Evolutionary conservation across 495 filamentous ascomycete genomes (phyloP).

Genomic region (Tuber magnatum): DNA sequence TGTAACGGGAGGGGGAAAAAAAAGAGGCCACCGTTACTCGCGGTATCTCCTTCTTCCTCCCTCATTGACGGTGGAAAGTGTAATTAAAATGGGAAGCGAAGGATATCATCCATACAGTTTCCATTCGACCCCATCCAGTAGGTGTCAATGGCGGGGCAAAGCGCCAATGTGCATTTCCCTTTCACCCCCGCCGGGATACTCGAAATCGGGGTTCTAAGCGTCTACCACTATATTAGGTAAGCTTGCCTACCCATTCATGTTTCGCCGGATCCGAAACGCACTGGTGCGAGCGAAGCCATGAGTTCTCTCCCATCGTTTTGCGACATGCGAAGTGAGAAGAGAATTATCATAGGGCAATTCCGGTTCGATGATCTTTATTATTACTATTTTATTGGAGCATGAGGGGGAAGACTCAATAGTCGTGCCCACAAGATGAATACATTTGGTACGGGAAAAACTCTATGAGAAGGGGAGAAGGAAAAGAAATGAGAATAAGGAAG

Average conservation of each 20-base stretch:
- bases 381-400: not conserved
- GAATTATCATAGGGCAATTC: not conserved
- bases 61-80: conserved; percentile 19
- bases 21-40: not conserved
- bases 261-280: conserved; percentile 15
- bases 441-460: not conserved
- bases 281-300: not conserved
- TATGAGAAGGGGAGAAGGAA: not conserved
- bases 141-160: not conserved
- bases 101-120: conserved; percentile 13
- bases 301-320: not conserved
- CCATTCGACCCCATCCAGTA: not conserved
- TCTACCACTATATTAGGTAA: conserved; percentile 24
- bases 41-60: conserved; percentile 1
- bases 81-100: conserved; percentile 21
- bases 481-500: not conserved
- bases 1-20: conserved; percentile 24
- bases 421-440: not conserved
- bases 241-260: conserved; percentile 18
- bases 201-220: conserved; percentile 33
- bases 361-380: not conserved
- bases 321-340: not conserved
- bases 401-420: not conserved
- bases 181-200: conserved; percentile 35
- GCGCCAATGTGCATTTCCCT: conserved; percentile 1